Conservation (phyloP, 2,329 filamentous ascomycete genomes). For the Aspergillus ochraceoroseus region DNA sequence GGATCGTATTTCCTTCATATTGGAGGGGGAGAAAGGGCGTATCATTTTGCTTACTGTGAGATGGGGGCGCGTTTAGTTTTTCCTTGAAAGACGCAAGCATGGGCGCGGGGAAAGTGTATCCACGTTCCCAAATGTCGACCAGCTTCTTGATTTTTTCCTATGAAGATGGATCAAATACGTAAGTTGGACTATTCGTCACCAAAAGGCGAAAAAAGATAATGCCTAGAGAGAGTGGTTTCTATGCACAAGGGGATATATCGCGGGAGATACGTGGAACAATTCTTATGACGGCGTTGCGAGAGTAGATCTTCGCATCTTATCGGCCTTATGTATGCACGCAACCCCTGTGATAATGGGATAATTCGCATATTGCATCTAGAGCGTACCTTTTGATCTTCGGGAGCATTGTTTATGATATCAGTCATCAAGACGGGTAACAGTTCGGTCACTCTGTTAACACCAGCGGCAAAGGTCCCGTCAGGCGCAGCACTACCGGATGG, state of each 20-base stretch:
- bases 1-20: not conserved
- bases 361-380: slow-evolving; percentile 35
- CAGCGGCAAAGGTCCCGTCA: slow-evolving; percentile 90
- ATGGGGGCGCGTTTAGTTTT: slow-evolving; percentile 60
- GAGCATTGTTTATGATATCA: slow-evolving; percentile 83
- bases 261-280: slow-evolving; percentile 26
- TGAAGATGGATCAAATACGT: slow-evolving; percentile 43
- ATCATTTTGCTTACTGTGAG: slow-evolving; percentile 63
- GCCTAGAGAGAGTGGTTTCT: slow-evolving; percentile 23
- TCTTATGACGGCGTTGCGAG: slow-evolving; percentile 29
- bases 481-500: slow-evolving; percentile 72
- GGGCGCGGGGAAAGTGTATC: slow-evolving; percentile 75
- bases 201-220: slow-evolving; percentile 22
- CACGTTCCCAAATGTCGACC: slow-evolving; percentile 96
- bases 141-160: slow-evolving; percentile 96
- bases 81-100: slow-evolving; percentile 81
- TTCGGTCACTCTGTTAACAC: slow-evolving; percentile 94
- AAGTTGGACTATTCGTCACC: slow-evolving; percentile 44
- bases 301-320: slow-evolving; percentile 26
- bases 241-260: slow-evolving; percentile 23
- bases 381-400: slow-evolving; percentile 95
- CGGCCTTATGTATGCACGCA: slow-evolving; percentile 28
- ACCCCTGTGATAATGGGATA: slow-evolving; percentile 27
- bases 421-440: slow-evolving; percentile 90
- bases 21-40: slow-evolving; percentile 27